These are phyloP conservation scores for Vanderwaltozyma yarrowii DNA, from an alignment of 805 yeast species.

Conservation along the genomic window DNA sequence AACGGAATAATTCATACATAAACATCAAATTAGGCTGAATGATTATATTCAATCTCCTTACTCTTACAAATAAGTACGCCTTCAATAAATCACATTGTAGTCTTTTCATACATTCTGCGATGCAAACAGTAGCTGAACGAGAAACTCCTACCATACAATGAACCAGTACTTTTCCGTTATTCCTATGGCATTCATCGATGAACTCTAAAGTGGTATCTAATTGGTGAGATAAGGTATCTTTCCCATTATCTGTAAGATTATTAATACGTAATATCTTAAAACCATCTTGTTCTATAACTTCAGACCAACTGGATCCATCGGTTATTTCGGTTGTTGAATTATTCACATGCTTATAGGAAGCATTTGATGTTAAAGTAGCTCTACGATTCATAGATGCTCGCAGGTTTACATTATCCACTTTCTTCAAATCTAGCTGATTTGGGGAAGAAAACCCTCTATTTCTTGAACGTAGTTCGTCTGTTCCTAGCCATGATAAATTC, in stretches of 20 bases:
- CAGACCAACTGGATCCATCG: slow-evolving; percentile 2
- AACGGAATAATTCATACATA: slow-evolving; percentile 77
- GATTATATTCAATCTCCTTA: slow-evolving; percentile 78
- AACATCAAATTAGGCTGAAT: slow-evolving; percentile 90
- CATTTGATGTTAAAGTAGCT: slow-evolving; percentile 2
- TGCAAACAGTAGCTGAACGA: slow-evolving; percentile 88
- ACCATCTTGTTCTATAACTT: slow-evolving; percentile 20
- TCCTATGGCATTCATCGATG: slow-evolving; percentile 43
- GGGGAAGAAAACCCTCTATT: slow-evolving; percentile 14
- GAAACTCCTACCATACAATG: slow-evolving; percentile 97
- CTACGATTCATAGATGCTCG: slow-evolving; percentile 1
- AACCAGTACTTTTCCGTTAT: slow-evolving; percentile 50
- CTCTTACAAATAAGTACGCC: slow-evolving; percentile 85
- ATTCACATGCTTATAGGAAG: neutral
- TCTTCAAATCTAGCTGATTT: neutral
- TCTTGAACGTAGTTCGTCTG: slow-evolving; percentile 3
- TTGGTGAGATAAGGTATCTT: slow-evolving; percentile 58
- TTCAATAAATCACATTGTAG: slow-evolving; percentile 54
- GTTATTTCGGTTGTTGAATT: neutral
- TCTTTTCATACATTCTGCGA: slow-evolving; percentile 87
- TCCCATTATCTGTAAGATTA: slow-evolving; percentile 84
- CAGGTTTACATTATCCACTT: no score
- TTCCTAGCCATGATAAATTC: slow-evolving; percentile 44
- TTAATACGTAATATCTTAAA: slow-evolving; percentile 42
- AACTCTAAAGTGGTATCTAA: slow-evolving; percentile 56